phyloP scores from a whole-genome alignment of 352 stramenopile species.

The Peronospora destructor region DNA sequence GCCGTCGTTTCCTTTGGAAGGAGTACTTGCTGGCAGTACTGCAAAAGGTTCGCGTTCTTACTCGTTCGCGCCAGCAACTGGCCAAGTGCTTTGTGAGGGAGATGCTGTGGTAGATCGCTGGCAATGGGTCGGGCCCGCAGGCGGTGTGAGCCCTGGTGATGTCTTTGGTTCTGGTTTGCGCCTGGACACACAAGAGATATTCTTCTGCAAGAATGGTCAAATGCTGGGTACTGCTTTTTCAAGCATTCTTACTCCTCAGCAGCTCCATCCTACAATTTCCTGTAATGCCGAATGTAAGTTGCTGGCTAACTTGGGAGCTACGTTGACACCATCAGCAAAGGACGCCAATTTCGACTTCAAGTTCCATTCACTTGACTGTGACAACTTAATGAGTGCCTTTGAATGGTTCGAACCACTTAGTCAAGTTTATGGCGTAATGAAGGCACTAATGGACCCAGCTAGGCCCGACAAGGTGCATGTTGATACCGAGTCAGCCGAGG shows the following conservation, averaged over 20 bases:
- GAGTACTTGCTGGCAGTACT: slow-evolving; percentile 42
- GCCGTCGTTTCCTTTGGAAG: slow-evolving; percentile 63
- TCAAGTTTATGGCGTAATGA: slow-evolving; percentile 84
- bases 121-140: slow-evolving; percentile 56
- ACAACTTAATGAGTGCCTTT: slow-evolving; percentile 80
- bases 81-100: slow-evolving; percentile 51
- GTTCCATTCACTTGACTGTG: slow-evolving; percentile 78
- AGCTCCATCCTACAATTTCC: slow-evolving; percentile 74
- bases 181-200: slow-evolving; percentile 75
- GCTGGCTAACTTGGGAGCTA: slow-evolving; percentile 63
- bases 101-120: slow-evolving; percentile 56
- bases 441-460: slow-evolving; percentile 58
- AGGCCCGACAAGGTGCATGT: slow-evolving; percentile 12
- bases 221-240: slow-evolving; percentile 75
- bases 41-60: slow-evolving; percentile 44
- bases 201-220: slow-evolving; percentile 83
- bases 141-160: slow-evolving; percentile 45
- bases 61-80: slow-evolving; percentile 57
- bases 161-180: slow-evolving; percentile 75
- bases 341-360: slow-evolving; percentile 68
- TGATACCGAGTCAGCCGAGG: slow-evolving; percentile 3
- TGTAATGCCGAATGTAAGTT: slow-evolving; percentile 69
- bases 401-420: slow-evolving; percentile 84
- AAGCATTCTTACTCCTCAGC: slow-evolving; percentile 35
- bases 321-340: slow-evolving; percentile 18